phyloP scores from a whole-genome alignment of 225 moss, liverwort and hornwort genomes.

The Marchantia polymorpha region DNA sequence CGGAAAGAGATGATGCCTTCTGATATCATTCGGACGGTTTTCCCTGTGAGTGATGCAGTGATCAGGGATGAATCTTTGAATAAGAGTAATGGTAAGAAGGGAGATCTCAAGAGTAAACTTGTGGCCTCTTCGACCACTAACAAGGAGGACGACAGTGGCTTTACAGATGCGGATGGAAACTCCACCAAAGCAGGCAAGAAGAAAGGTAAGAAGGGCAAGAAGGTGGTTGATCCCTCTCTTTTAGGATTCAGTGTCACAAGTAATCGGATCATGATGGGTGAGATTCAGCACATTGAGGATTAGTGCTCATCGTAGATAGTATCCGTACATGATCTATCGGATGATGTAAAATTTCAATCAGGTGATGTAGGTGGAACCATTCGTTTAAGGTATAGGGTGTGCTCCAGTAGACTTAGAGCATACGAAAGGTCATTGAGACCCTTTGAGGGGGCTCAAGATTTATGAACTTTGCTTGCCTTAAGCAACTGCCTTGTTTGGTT shows the following conservation, averaged over 20 bases:
- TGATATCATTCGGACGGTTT: conserved; percentile 59
- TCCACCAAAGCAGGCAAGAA: conserved; percentile 51
- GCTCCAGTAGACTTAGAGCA: background rate
- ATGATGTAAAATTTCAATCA: conserved; percentile 7
- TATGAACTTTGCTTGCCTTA: background rate
- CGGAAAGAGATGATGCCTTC: conserved; percentile 71
- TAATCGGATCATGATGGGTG: conserved; percentile 99
- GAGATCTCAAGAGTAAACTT: conserved; percentile 42
- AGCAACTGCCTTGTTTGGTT: background rate
- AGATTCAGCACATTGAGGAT: conserved; percentile 95
- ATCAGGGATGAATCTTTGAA: conserved; percentile 42
- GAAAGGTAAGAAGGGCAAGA: conserved; percentile 92
- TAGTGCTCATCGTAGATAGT: conserved; percentile 25
- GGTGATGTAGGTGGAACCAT: background rate
- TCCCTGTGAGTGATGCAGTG: conserved; percentile 58
- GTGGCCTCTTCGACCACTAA: conserved; percentile 20
- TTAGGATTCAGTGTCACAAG: conserved; percentile 93
- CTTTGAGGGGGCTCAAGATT: conserved; percentile 22
- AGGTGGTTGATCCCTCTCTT: conserved; percentile 90
- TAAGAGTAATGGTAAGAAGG: conserved; percentile 65
- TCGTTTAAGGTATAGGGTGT: conserved; percentile 11
- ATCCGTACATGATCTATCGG: background rate
- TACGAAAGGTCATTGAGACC: conserved; percentile 12
- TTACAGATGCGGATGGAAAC: conserved; percentile 34
- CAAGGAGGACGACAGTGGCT: conserved; percentile 40